Evolutionary conservation across 306 rosid species (phyloP).

Genomic region (Pterocarpus santalinus): DNA sequence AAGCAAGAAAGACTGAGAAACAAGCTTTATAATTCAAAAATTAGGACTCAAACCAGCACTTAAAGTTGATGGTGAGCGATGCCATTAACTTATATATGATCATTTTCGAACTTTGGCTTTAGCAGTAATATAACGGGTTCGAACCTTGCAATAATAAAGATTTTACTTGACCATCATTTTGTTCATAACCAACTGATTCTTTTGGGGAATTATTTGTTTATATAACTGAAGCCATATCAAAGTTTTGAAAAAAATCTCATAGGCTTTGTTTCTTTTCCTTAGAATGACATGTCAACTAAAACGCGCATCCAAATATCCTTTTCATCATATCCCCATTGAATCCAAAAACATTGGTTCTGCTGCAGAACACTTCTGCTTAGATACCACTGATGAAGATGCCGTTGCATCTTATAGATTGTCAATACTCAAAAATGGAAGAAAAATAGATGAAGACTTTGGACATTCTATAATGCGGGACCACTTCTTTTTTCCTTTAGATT

Average conservation of each 20-base stretch:
- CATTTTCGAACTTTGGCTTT: no score
- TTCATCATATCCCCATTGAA: conserved; percentile 67
- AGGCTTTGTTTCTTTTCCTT: neutral
- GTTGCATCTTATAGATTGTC: conserved; percentile 56
- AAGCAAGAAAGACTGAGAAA: no score
- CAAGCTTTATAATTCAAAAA: no score
- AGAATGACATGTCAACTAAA: conserved; percentile 37
- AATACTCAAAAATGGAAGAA: conserved; percentile 43
- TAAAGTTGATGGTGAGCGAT: no score
- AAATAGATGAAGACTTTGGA: conserved; percentile 36
- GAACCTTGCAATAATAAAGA: no score
- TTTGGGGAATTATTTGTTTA: neutral
- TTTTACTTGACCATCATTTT: no score
- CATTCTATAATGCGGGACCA: conserved; percentile 55
- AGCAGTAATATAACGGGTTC: no score
- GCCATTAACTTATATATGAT: no score
- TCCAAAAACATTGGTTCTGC: conserved; percentile 48
- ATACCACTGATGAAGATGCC: conserved; percentile 60
- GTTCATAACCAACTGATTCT: neutral
- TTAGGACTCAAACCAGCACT: no score
- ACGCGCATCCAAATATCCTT: conserved; percentile 51
- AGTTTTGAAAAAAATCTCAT: neutral
- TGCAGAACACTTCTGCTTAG: conserved; percentile 8
- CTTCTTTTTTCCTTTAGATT: conserved; percentile 57
- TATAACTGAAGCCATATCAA: conserved; percentile 11